Percentiles rank a stretch among this genome's conserved stretches.
These are phyloP conservation scores for Knoxia roxburghii DNA, from an alignment of 257 asterid species.

Conservation along the genomic window DNA sequence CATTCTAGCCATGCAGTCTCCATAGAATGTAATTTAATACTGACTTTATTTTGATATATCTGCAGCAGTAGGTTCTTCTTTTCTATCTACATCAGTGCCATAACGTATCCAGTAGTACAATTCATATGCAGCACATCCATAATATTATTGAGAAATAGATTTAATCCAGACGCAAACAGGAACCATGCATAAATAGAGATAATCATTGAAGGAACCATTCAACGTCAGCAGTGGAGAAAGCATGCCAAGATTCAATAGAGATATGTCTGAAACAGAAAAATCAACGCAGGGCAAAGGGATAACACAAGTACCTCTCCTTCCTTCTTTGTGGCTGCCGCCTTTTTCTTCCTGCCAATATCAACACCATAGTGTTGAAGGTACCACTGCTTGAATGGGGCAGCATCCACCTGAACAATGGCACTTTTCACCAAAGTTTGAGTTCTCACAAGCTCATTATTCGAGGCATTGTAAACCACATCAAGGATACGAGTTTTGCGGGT, in stretches of 20 bases:
- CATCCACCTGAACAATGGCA: slow-evolving; percentile 73
- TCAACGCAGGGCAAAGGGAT: not conserved
- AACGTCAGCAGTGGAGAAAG: not conserved
- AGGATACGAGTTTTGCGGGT: slow-evolving; percentile 35
- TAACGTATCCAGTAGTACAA: not conserved
- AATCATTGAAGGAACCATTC: not conserved
- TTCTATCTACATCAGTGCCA: not conserved
- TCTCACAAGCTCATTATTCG: slow-evolving; percentile 64
- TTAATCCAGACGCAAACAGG: not conserved
- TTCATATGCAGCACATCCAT: not conserved
- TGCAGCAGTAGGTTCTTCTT: no score
- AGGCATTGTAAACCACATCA: slow-evolving; percentile 35
- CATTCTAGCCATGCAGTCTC: no score
- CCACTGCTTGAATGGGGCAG: slow-evolving; percentile 84
- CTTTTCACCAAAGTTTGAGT: slow-evolving; percentile 70
- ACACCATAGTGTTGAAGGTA: slow-evolving; percentile 78
- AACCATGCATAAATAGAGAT: no score
- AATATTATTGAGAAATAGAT: not conserved
- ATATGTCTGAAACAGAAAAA: no score
- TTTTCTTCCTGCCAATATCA: slow-evolving; percentile 80
- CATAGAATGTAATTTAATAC: no score
- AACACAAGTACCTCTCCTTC: slow-evolving; percentile 45
- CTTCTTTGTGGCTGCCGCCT: slow-evolving; percentile 44
- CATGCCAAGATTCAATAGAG: no score
- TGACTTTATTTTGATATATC: no score